Base-by-base conservation (phyloP, 495 filamentous ascomycete species). In the Baudoinia panamericana region DNA sequence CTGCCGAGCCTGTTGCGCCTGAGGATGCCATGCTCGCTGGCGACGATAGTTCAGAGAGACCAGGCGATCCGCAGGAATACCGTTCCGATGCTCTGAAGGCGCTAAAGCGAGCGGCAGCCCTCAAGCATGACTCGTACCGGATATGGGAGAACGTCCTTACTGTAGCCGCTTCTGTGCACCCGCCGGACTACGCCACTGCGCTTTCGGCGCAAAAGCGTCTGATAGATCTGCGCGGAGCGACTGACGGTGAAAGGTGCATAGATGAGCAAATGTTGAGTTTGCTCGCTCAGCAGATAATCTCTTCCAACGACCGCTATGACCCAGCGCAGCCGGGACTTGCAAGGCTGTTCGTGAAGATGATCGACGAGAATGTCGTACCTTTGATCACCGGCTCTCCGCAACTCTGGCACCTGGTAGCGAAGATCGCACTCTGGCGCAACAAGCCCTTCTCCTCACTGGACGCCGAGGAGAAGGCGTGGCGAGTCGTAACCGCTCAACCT, bases 131-230 rank as follows among this genome's bases (percentile, higher is more conserved):
- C 43, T 82, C 85, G 61, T 80, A 75, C 68, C 73, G 83, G 43
- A 94, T 99, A 48, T 95, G 86, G 87, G 83, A 93, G 46, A 99
- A 99, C 54, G 73, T 94, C 11, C 70, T 96, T 33, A 84, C 80
- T 2, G 78, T 99, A 27, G 79, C 82, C 0, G 73, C 82, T 4
- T 79, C 83, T 7, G 66, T 86, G 12, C 68, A 69, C 0, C 86
- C 86, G 18, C 78, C 81, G 0, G 71, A 82, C 0, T 81, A 80
- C 55, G 58, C 65, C 1, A 84, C 94, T 28, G 65, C 93, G 15
- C 58, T 94, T 12, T 61, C 76, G 10, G 84, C 81, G 0, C 67
- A 90, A 47, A 68, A 65, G 21, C 72, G 76, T 26, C 58, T 96
- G 24, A 75, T 95, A 40, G 78, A 80, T 16, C 70, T 96, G 17